Percentiles rank a stretch among this genome's conserved stretches.
phyloP scores from a whole-genome alignment of 306 rosid genomes.

The Rosa rugosa region DNA sequence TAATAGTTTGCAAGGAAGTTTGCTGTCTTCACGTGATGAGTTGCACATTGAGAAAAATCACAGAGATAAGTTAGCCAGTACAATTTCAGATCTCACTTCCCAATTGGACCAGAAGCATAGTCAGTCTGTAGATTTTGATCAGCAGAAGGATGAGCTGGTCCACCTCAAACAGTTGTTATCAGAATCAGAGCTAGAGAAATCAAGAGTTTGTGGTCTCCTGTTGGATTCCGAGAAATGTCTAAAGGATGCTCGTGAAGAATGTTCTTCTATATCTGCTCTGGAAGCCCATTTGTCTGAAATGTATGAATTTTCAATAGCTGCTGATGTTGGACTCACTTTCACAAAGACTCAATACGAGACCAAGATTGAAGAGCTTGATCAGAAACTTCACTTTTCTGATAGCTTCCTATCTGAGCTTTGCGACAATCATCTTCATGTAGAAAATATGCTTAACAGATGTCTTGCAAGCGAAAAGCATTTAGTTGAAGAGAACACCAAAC shows the following conservation, averaged over 20 bases:
- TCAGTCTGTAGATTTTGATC: conserved; percentile 58
- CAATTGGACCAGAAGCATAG: conserved; percentile 57
- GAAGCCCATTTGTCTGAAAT: conserved; percentile 65
- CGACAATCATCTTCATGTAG: conserved; percentile 48
- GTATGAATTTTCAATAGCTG: conserved; percentile 53
- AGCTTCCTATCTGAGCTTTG: conserved; percentile 43
- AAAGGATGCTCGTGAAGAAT: conserved; percentile 42
- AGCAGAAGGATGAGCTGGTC: conserved; percentile 53
- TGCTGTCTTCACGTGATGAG: conserved; percentile 45
- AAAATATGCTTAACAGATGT: conserved; percentile 42
- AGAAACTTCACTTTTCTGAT: conserved; percentile 47
- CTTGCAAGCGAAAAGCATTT: conserved; percentile 53
- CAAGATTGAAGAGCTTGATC: conserved; percentile 47
- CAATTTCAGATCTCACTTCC: conserved; percentile 54
- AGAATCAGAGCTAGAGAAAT: conserved; percentile 66
- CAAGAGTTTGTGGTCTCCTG: conserved; percentile 51
- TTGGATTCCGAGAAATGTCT: conserved; percentile 53
- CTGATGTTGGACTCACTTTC: conserved; percentile 53
- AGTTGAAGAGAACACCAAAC: conserved; percentile 57
- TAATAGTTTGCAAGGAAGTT: conserved; percentile 45
- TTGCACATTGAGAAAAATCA: conserved; percentile 49
- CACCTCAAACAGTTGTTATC: conserved; percentile 55
- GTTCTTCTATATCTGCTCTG: conserved; percentile 47
- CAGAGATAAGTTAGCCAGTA: conserved; percentile 54
- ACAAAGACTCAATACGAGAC: conserved; percentile 54